phyloP scores from a whole-genome alignment of 2,329 filamentous ascomycete species.

The Huntiella moniliformis region DNA sequence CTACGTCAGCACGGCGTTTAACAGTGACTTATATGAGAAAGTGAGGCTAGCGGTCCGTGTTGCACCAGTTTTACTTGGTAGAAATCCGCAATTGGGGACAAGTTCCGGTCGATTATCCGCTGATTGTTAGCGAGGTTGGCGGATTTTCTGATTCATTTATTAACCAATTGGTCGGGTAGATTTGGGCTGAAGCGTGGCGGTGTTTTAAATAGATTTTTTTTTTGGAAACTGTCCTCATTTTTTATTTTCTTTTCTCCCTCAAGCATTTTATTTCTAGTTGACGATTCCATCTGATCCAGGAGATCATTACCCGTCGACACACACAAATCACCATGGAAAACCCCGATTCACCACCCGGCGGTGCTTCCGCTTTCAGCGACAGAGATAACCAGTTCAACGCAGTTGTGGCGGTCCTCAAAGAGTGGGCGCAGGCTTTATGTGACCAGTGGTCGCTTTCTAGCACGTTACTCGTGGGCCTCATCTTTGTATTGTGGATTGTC shows the following conservation, averaged over 20 bases:
- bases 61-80: too few relatives aligned
- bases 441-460: slow-evolving; percentile 26
- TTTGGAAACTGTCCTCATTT: too few relatives aligned
- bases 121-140: too few relatives aligned
- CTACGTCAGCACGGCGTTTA: too few relatives aligned
- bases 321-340: background rate
- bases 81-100: too few relatives aligned
- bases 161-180: too few relatives aligned
- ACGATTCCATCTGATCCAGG: background rate
- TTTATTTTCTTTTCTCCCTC: background rate
- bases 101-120: too few relatives aligned
- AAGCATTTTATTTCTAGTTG: background rate
- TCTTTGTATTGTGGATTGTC: slow-evolving; percentile 52
- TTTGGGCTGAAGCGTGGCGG: too few relatives aligned
- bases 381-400: background rate
- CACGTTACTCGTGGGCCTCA: slow-evolving; percentile 37
- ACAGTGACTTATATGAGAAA: too few relatives aligned
- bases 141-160: too few relatives aligned
- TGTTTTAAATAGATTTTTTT: too few relatives aligned
- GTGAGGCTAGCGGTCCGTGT: too few relatives aligned
- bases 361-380: background rate
- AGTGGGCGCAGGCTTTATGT: slow-evolving; percentile 47
- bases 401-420: slow-evolving; percentile 46
- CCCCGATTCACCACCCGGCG: background rate
- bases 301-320: background rate